Evolutionary conservation across 495 filamentous ascomycete genomes (phyloP), one percentile per base, ranked within the genome.

Genomic region (Penicillium macrosclerotiorum): DNA sequence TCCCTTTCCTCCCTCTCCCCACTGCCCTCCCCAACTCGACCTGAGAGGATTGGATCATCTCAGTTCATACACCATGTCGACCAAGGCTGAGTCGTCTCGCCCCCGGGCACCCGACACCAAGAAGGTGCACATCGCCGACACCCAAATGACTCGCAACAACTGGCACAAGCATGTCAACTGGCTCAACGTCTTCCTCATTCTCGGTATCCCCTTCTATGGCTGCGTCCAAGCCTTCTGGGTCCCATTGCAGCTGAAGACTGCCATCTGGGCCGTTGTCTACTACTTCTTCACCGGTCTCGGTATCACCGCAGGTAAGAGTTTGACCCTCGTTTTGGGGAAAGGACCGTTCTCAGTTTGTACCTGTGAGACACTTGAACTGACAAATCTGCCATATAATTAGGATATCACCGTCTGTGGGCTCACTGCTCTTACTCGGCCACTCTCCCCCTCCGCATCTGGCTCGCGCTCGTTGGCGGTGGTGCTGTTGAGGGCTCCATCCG

Each of bases 141-240:
- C 74, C 17, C 82, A 85, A 36, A 84, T 97, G 46, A 96, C 88
- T 40, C 77, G 76, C 65, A 59, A 75, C 51, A 99, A 99, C 74
- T 96, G 90, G 90, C 85, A 92, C 74, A 89, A 94, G 65, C 94
- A 97, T 60, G 81, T 97, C 78, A 91, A 97, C 77, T 96, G 93
- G 90, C 71, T 94, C 20, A 92, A 95, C 64, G 85, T 91, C 33
- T 77, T 75, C 56, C 75, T 97, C 67, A 96, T 99, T 67, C 72
- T 96, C 60, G 77, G 85, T 50, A 81, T 97, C 32, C 93, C 93
- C 1, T 30, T 93, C 11, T 69, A 81, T 43, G 94, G 94, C 40
- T 73, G 83, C 59, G 68, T 95, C 55, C 78, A 79, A 45, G 79
- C 93, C 18, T 79, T 86, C 66, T 97, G 87, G 87, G 87, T 88